Evolutionary conservation across 352 stramenopile species (phyloP), one percentile per base, ranked within the genome.

Genomic region (Thalassiosira livingstoniorum): DNA sequence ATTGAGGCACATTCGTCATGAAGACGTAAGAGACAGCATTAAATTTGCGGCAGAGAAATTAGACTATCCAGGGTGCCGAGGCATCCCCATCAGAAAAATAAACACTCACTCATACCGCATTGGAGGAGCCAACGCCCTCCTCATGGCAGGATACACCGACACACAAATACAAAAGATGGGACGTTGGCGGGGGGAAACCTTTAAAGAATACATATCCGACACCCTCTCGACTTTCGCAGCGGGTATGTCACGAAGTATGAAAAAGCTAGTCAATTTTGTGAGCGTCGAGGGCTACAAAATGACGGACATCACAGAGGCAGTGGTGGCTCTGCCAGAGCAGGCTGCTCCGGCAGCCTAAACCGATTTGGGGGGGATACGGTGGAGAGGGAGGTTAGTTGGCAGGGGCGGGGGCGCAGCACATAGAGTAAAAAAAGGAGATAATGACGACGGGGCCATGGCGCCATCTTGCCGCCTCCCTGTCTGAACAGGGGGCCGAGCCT

Each of bases 121-220:
- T n/a, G 55, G 55, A 11, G 60, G 60, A 10, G 35, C 31, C n/a
- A 53, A 51, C 29, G 31, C 35, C 4, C 32, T 25, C 2, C 18
- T 15, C 2, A 7, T 67, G 2, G 31, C 25, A 4, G 55, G 25
- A 64, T 64, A 42, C n/a, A n/a, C 25, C 18, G 25, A 64, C 25
- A 39, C 27, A 11, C 25, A 64, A 10, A 47, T 47, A 47, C 55
- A 34, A 34, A 67, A 67, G 25, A 67, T 45, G 60, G 60, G 32
- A 32, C 34, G 60, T 11, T 67, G 60, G 60, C 25, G 35, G 27
- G 60, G 60, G n/a, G 32, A n/a, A 27, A 67, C 60, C 5, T 67
- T 67, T n/a, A 67, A 67, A 27, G 60, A 67, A 42, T 67, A 67
- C 27, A 51, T 67, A 13, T 45, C 7, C 3, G 60, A 67, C 2